Evolutionary conservation across 1,284 basidiomycete genomes (phyloP), one percentile per base, ranked within the genome.

Genomic region (Amylostereum areolatum): DNA sequence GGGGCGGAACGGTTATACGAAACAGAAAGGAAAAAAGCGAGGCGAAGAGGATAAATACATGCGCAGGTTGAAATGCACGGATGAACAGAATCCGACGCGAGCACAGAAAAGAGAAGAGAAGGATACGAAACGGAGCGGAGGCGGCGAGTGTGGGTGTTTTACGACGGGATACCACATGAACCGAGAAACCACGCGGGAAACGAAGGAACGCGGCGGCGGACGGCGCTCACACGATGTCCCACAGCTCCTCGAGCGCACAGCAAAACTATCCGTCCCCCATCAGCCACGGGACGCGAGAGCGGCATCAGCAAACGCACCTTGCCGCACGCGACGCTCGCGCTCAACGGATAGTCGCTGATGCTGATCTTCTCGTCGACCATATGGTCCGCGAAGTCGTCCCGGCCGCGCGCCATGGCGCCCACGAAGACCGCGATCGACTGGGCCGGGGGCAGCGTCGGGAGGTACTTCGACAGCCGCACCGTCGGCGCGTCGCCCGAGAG

Each of bases 351-450:
- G 60, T 97, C 88, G 61, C 90, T 94, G 68, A 99, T 94, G 54
- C 90, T 84, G 62, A 99, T 95, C 74, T 99, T 99, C 69, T 97
- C 89, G 64, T 99, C 96, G 0, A 97, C 91, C 55, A 92, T 69
- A n/a, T 80, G 89, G 68, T 99, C 97, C 9, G 97, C 96, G 73
- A 99, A 99, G 71, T 95, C 92, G 62, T 99, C 96, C 55, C 84
- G 85, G 7, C 93, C 94, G 55, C 94, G 77, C 2, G 94, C 94
- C 94, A 97, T 97, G 18, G 97, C 96, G 50, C 96, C 97, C 45
- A 99, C 93, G 63, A 98, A 98, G 47, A 99, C 91, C 10, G 92
- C 94, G 52, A 99, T 74, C 35, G 86, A 87, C 61, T 97, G 92
- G 9, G 92, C 89, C 52, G 87, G 78, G 0, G 96, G 95, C 2